These are phyloP conservation scores for Neurospora sp. DNA, from an alignment of 495 filamentous ascomycete genomes.

Conservation along the genomic window DNA sequence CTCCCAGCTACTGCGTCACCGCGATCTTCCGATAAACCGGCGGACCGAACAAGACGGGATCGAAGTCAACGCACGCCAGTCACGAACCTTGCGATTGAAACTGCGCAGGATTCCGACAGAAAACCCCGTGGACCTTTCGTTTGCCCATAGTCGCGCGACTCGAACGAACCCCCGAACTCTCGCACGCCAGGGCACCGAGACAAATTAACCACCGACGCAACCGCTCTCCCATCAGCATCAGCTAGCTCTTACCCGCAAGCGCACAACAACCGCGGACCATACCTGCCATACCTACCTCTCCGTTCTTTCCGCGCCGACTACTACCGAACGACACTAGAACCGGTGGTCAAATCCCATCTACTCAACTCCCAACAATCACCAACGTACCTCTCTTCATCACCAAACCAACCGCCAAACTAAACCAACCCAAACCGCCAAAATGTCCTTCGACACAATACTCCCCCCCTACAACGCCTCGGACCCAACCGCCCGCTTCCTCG, in stretches of 20 bases:
- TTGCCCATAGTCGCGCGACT: not conserved
- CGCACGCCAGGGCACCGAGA: not conserved
- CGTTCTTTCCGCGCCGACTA: not conserved
- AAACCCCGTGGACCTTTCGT: not conserved
- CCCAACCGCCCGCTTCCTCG: slow-evolving; percentile 65
- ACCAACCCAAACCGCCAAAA: slow-evolving; percentile 16
- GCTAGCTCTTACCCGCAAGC: not conserved
- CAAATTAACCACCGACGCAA: not conserved
- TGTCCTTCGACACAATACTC: slow-evolving; percentile 68
- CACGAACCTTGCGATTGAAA: not conserved
- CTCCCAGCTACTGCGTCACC: not conserved
- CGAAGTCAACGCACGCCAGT: not conserved
- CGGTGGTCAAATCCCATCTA: not conserved
- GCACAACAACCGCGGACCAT: not conserved
- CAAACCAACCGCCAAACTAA: not conserved
- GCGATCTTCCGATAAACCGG: not conserved
- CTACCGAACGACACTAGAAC: not conserved
- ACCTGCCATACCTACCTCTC: not conserved
- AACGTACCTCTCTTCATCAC: too few relatives aligned
- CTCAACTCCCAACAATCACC: not conserved
- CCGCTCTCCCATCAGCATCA: not conserved
- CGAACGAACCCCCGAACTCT: not conserved
- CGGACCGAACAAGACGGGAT: not conserved
- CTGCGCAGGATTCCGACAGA: not conserved
- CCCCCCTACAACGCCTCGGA: slow-evolving; percentile 66